Percentiles rank a stretch among this genome's conserved stretches.
Evolutionary conservation across 2,329 filamentous ascomycete genomes (phyloP).

Genomic region (Orbilia ellipsospora): DNA sequence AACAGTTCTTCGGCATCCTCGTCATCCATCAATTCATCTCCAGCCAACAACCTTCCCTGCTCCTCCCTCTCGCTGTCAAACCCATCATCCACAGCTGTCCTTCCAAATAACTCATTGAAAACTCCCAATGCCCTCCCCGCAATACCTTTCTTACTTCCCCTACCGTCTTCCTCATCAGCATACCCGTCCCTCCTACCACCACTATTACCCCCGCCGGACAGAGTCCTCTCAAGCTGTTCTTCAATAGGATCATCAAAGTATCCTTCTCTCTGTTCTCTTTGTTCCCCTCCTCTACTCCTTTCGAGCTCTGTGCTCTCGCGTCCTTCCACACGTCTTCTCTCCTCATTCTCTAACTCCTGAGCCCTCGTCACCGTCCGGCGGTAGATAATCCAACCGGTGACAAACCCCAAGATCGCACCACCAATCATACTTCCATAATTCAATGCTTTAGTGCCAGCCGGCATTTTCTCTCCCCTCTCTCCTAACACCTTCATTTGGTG

Average conservation of each 20-base stretch:
- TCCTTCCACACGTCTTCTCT: conserved; percentile 52
- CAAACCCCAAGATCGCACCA: conserved; percentile 71
- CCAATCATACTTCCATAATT: conserved; percentile 85
- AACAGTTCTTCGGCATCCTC: conserved; percentile 57
- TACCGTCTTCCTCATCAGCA: conserved; percentile 24
- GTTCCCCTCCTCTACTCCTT: conserved; percentile 1
- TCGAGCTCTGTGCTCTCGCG: conserved; percentile 17
- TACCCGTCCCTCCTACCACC: background rate
- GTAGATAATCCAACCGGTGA: conserved; percentile 88
- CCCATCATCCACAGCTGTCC: conserved; percentile 32
- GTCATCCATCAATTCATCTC: conserved; percentile 52
- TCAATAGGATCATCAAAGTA: conserved; percentile 56
- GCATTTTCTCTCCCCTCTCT: conserved; percentile 84
- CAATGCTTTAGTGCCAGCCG: conserved; percentile 77
- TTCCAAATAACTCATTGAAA: conserved; percentile 46
- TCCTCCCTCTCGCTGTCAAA: conserved; percentile 54
- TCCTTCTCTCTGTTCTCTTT: conserved; percentile 29
- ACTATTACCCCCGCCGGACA: conserved; percentile 19
- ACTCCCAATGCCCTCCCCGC: conserved; percentile 50
- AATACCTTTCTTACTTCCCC: conserved; percentile 19
- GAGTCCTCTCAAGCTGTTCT: conserved; percentile 51
- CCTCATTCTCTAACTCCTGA: conserved; percentile 57
- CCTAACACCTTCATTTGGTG: conserved; percentile 82
- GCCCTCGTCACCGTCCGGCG: conserved; percentile 57
- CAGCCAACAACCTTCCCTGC: conserved; percentile 51